A percentile compares a stretch with the other conserved stretches of the same genome.
These are phyloP conservation scores for Solanum piurae DNA, from an alignment of 257 asterid species.

Conservation along the genomic window DNA sequence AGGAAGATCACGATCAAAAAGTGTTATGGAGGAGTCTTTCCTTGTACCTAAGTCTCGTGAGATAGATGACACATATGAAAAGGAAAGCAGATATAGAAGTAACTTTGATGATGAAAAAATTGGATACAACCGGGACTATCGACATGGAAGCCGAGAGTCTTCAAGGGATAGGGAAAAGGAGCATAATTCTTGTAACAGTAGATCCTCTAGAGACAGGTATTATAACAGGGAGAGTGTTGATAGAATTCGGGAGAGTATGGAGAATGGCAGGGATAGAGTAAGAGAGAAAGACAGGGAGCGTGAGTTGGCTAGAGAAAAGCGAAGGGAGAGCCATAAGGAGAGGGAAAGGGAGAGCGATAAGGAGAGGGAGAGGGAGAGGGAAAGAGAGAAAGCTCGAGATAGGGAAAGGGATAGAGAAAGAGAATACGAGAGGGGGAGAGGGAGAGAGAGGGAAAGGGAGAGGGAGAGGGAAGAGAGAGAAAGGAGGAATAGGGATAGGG, in stretches of 20 bases:
- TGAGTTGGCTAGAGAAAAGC: constrained; percentile 10
- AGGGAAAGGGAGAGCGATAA: constrained; percentile 14
- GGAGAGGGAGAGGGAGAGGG: constrained; percentile 16
- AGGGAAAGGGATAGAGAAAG: constrained; percentile 25
- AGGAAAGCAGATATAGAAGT: constrained; percentile 22
- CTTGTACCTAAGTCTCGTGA: constrained; percentile 3
- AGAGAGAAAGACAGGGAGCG: constrained; percentile 22
- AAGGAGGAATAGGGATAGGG: constrained; percentile 22
- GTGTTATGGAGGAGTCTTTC: constrained; percentile 42
- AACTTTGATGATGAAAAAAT: constrained; percentile 45
- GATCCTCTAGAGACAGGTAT: constrained; percentile 35
- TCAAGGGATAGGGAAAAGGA: constrained; percentile 42
- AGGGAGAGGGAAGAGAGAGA: constrained; percentile 26
- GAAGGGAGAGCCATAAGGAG: constrained; percentile 20
- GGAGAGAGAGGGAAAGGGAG: constrained; percentile 17
- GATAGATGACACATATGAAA: constrained; percentile 21
- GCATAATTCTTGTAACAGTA: constrained; percentile 36
- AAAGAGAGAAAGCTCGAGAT: constrained; percentile 16
- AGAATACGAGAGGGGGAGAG: constrained; percentile 23
- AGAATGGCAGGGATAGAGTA: constrained; percentile 29
- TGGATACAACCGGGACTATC: constrained; percentile 18
- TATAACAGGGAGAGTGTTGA: constrained; percentile 34
- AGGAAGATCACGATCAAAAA: constrained; percentile 61
- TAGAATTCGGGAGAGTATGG: constrained; percentile 47
- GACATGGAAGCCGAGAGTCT: constrained; percentile 36